Base-by-base conservation (phyloP, 2,329 filamentous ascomycete genomes). In the Exophiala sp. region DNA sequence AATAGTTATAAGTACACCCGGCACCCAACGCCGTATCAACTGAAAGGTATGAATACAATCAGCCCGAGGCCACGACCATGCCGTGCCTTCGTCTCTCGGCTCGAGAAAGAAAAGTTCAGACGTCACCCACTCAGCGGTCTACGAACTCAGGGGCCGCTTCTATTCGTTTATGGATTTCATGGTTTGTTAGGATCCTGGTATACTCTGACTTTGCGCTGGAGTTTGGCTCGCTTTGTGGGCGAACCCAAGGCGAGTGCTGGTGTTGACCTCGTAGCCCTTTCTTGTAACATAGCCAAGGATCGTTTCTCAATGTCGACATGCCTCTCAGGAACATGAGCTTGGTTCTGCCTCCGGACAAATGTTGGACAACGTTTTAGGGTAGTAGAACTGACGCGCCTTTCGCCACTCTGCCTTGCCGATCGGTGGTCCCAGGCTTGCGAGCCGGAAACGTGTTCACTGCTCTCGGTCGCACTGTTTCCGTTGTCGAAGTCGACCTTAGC, bases 311-410 rank as follows among this genome's bases (percentile, higher is more conserved):
- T 34, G 21, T 43, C 50, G 6, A 47, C 13, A 10, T 43, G 34
- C 34, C 52, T 34, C 40, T 27, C 38, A 5, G 48, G 43, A 27
- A 42, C 18, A 7, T 27, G 23, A 18, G 48, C 45, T 42, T 52
- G 43, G 18, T 14, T 37, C 11, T 57, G 55, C 29, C 55, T 53
- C n/a, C 55, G 48, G 16, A 44, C 38, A 38, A 55, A 57, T 5
- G 52, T 57, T n/a, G 51, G 43, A 30, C 55, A 57, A 6, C 43
- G 51, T 14, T 48, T 50, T 37, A 48, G 10, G 14, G 40, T 32
- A 19, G 16, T 10, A 2, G 37, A 43, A 14, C 22, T 40, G 22
- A 24, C 41, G 16, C 29, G 38, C 22, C 22, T 40, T 4, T 32
- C 22, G 14, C 38, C 23, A 24, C 14, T 32, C 8, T 41, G 29